Evolutionary conservation across 208 protist genomes (phyloP).

Genomic region (Leishmania gerbilli): DNA sequence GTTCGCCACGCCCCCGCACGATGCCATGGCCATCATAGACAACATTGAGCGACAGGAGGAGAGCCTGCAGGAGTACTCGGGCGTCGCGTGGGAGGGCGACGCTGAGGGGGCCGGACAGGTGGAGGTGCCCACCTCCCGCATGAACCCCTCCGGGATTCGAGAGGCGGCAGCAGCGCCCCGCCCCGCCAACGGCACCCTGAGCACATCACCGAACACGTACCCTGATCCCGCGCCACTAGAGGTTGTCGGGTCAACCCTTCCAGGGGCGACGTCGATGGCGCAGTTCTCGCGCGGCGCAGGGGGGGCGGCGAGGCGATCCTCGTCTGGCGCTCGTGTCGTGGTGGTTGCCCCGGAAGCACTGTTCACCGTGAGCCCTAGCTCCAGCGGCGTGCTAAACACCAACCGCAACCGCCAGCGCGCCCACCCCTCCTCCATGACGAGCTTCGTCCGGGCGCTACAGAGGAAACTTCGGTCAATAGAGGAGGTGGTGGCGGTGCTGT

Average conservation of each 20-base stretch:
- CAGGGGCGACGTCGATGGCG: not conserved
- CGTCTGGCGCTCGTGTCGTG: conserved; percentile 12
- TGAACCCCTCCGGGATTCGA: conserved; percentile 7
- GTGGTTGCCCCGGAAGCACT: conserved; percentile 3
- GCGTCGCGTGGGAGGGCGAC: not conserved
- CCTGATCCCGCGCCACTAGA: not conserved
- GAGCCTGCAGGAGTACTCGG: not conserved
- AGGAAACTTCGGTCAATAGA: conserved; percentile 66
- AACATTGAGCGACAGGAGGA: conserved; percentile 29
- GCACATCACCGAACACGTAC: not conserved
- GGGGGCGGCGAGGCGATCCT: not conserved
- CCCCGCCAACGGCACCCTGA: not conserved
- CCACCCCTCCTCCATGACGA: conserved; percentile 18
- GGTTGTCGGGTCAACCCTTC: not conserved
- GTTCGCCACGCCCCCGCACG: conserved; percentile 18
- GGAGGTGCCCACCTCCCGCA: conserved; percentile 15
- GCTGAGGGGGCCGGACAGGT: not conserved
- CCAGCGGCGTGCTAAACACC: not conserved
- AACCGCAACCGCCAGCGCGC: conserved; percentile 22
- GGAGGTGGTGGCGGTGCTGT: conserved; percentile 69
- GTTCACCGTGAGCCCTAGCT: not conserved
- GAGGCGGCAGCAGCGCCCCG: not conserved
- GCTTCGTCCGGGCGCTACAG: conserved; percentile 72
- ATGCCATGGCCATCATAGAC: conserved; percentile 26
- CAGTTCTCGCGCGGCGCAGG: not conserved